These are phyloP conservation scores for Bipolaris bicolor DNA, from an alignment of 2,329 filamentous ascomycete genomes.

Conservation along the genomic window DNA sequence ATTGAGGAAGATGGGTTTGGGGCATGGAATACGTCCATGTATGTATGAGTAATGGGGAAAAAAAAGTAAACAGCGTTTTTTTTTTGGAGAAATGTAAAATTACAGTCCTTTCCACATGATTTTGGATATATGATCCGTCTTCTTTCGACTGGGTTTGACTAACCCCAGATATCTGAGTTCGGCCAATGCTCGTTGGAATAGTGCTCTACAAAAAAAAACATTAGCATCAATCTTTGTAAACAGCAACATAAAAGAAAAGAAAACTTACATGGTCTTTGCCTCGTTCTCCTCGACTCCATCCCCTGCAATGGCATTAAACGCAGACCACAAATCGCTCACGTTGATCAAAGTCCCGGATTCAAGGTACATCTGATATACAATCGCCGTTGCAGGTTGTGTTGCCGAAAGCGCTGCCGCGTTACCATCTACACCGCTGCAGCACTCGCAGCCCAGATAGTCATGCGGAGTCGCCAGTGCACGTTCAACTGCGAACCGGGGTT, in stretches of 20 bases:
- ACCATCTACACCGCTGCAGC: conserved; percentile 60
- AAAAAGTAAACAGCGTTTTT: no score
- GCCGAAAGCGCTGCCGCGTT: conserved; percentile 57
- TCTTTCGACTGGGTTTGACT: conserved; percentile 87
- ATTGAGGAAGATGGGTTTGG: neutral
- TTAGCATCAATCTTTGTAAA: conserved; percentile 2
- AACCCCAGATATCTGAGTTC: conserved; percentile 87
- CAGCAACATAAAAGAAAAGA: no score
- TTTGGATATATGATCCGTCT: conserved; percentile 90
- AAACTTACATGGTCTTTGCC: conserved; percentile 55
- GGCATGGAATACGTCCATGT: no score
- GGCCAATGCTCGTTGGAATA: conserved; percentile 85
- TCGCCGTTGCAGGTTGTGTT: conserved; percentile 71
- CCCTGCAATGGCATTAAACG: conserved; percentile 70
- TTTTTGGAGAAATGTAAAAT: neutral
- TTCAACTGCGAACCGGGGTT: conserved; percentile 72
- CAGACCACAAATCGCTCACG: conserved; percentile 78
- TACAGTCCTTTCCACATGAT: conserved; percentile 77
- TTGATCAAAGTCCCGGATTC: conserved; percentile 81
- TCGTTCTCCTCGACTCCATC: conserved; percentile 55
- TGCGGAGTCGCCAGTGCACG: conserved; percentile 74
- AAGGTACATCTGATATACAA: conserved; percentile 79
- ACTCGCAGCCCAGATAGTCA: conserved; percentile 77
- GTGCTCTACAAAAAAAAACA: conserved; percentile 54
- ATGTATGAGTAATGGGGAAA: no score